These are phyloP conservation scores for Suillus bovinus DNA, from an alignment of 768 basidiomycete species.

Conservation along the genomic window DNA sequence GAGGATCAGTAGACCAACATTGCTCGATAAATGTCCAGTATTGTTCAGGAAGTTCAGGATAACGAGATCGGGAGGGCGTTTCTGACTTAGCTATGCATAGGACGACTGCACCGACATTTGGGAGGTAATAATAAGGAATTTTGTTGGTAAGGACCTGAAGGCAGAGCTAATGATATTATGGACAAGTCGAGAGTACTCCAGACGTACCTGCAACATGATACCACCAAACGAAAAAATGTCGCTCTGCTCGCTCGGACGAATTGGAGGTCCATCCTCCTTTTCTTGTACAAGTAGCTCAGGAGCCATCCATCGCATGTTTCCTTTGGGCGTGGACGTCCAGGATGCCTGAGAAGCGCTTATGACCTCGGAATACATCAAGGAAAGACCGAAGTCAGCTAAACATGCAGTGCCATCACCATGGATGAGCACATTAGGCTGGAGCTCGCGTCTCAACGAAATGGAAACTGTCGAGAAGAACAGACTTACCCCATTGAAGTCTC, in stretches of 20 bases:
- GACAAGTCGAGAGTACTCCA: constrained; percentile 17
- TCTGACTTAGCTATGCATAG: neutral
- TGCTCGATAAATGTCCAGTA: neutral
- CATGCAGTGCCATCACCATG: constrained; percentile 31
- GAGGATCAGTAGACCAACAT: neutral
- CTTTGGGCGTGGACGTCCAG: constrained; percentile 37
- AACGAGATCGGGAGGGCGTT: neutral
- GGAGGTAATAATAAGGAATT: neutral
- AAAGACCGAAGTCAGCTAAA: constrained; percentile 41
- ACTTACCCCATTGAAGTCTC: constrained; percentile 47
- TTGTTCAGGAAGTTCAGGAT: neutral
- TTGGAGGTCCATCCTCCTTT: constrained; percentile 25
- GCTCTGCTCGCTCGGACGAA: constrained; percentile 23
- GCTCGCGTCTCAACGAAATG: neutral
- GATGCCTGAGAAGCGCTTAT: constrained; percentile 18
- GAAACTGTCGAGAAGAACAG: neutral
- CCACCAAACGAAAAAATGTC: constrained; percentile 49
- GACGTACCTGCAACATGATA: constrained; percentile 30
- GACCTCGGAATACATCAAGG: constrained; percentile 26
- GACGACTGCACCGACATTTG: neutral
- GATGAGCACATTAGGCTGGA: constrained; percentile 38
- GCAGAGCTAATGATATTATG: constrained; percentile 12
- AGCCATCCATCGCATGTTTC: constrained; percentile 55
- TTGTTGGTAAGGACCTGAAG: neutral
- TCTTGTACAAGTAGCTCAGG: constrained; percentile 36